Conservation (phyloP, 78 protist genomes). For the Goniomonas avonlea region DNA sequence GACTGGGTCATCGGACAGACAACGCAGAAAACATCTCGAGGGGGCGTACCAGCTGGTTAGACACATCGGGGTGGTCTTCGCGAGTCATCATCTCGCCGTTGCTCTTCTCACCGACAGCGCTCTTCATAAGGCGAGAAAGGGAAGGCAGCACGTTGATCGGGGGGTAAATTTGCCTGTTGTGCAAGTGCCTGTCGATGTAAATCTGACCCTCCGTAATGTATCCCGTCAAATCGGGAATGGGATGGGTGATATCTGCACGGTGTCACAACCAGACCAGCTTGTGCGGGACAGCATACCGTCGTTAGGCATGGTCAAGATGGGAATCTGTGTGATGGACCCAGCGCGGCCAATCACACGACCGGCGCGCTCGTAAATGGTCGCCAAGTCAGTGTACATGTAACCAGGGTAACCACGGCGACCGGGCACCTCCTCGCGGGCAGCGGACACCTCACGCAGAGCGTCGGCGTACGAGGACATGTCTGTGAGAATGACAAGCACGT, state of each 20-base stretch:
- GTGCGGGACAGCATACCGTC: constrained; percentile 46
- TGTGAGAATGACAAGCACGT: constrained; percentile 82
- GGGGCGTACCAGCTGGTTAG: constrained; percentile 82
- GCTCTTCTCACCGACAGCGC: constrained; percentile 77
- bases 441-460: constrained; percentile 97
- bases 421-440: constrained; percentile 86
- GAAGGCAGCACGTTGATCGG: constrained; percentile 99
- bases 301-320: constrained; percentile 98
- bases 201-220: constrained; percentile 99
- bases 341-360: constrained; percentile 95
- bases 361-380: constrained; percentile 99
- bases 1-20: neutral
- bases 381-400: constrained; percentile 99
- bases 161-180: constrained; percentile 83
- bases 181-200: constrained; percentile 93
- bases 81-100: constrained; percentile 91
- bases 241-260: constrained; percentile 92
- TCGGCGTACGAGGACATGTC: constrained; percentile 99
- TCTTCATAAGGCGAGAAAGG: constrained; percentile 98
- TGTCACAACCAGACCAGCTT: neutral
- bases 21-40: neutral
- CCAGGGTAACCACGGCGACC: constrained; percentile 99
- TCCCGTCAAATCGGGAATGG: constrained; percentile 99
- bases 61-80: constrained; percentile 91
- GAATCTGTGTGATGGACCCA: constrained; percentile 99